phyloP scores from a whole-genome alignment of 257 asterid species.

The Ehretia macrophylla region DNA sequence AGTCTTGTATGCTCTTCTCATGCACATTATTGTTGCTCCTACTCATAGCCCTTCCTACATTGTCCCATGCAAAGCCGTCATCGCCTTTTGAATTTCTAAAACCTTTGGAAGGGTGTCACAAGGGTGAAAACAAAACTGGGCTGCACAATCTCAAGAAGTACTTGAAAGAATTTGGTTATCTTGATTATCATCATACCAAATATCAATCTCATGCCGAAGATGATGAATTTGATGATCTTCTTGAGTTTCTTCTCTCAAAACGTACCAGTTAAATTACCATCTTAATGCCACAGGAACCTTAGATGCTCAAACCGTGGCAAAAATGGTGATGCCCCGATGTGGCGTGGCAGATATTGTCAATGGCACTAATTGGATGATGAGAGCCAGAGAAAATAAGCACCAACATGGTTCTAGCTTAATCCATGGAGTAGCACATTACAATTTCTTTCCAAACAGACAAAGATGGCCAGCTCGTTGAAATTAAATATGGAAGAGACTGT shows the following conservation, averaged over 20 bases:
- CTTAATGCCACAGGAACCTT: conserved; percentile 19
- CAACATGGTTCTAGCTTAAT: background rate
- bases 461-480: conserved; percentile 37
- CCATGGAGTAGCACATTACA: conserved; percentile 22
- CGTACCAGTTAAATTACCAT: conserved; percentile 10
- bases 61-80: conserved; percentile 11
- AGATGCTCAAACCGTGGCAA: conserved; percentile 18
- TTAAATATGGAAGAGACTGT: no score
- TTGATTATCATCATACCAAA: background rate
- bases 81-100: conserved; percentile 34
- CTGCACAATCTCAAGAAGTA: conserved; percentile 6
- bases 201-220: background rate
- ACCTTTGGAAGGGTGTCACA: background rate
- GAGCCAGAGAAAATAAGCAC: background rate
- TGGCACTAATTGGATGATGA: conserved; percentile 27
- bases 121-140: background rate
- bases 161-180: conserved; percentile 9
- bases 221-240: background rate
- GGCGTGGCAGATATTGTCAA: conserved; percentile 31
- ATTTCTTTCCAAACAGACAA: conserved; percentile 13
- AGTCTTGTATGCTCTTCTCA: background rate
- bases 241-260: conserved; percentile 1
- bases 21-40: background rate
- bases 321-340: conserved; percentile 32
- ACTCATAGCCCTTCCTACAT: conserved; percentile 2